Conservation (phyloP, 2,329 filamentous ascomycete genomes). For the Ophiosphaerella korrae region DNA sequence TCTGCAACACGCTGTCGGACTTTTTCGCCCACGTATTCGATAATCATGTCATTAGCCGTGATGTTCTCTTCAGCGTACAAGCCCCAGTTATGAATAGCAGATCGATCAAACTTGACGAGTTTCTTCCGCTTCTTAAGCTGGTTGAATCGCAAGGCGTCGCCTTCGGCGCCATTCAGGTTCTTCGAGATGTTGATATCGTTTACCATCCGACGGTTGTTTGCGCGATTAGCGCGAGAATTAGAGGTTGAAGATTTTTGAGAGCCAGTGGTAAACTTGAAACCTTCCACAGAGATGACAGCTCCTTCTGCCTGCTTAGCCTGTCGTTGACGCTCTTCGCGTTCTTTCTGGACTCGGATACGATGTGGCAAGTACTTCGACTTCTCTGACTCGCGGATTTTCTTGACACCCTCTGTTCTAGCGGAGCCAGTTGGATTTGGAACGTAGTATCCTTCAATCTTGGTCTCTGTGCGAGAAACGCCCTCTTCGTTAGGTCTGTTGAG, state of each 20-base stretch:
- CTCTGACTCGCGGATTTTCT: constrained; percentile 95
- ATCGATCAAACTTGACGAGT: constrained; percentile 95
- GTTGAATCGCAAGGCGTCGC: constrained; percentile 95
- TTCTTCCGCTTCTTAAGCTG: constrained; percentile 99
- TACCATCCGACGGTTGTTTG: constrained; percentile 91
- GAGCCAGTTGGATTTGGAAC: constrained; percentile 84
- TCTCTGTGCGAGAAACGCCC: constrained; percentile 59
- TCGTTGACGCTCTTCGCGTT: constrained; percentile 88
- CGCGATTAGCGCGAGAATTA: constrained; percentile 89
- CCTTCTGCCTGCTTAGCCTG: constrained; percentile 66
- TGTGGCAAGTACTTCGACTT: constrained; percentile 98
- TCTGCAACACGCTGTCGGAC: constrained; percentile 98
- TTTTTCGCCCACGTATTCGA: constrained; percentile 98
- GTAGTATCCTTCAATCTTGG: constrained; percentile 71
- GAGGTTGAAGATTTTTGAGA: constrained; percentile 85
- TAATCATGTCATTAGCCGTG: constrained; percentile 97
- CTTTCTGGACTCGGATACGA: constrained; percentile 93
- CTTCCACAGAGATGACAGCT: constrained; percentile 39
- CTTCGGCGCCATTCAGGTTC: constrained; percentile 70
- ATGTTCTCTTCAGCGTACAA: constrained; percentile 98
- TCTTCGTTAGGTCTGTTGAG: constrained; percentile 64
- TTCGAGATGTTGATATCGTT: constrained; percentile 96
- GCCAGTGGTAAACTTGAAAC: constrained; percentile 65
- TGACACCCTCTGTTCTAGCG: constrained; percentile 89
- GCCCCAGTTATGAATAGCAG: constrained; percentile 98